phyloP scores from a whole-genome alignment of 257 asterid species.

The Primulina huaijiensis region DNA sequence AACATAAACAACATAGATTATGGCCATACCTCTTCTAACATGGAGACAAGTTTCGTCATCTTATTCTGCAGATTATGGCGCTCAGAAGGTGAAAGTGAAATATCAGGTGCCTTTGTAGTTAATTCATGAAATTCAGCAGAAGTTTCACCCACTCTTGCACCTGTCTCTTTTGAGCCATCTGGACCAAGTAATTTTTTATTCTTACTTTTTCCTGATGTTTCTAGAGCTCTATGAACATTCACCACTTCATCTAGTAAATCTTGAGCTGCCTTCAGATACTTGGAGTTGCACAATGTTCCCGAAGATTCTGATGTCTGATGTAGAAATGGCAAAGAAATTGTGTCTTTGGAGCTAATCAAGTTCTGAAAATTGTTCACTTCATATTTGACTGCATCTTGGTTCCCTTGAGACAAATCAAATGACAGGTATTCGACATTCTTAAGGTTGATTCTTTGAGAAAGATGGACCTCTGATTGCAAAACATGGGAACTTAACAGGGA shows the following conservation, averaged over 20 bases:
- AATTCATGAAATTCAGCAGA: conserved; percentile 35
- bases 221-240: conserved; percentile 41
- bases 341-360: conserved; percentile 32
- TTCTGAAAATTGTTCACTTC: conserved; percentile 27
- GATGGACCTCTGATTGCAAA: conserved; percentile 32
- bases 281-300: conserved; percentile 41
- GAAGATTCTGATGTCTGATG: conserved; percentile 29
- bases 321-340: conserved; percentile 28
- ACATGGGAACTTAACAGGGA: conserved; percentile 37
- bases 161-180: conserved; percentile 32
- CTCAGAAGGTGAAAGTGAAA: conserved; percentile 52
- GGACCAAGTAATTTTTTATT: conserved; percentile 28
- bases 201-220: conserved; percentile 28
- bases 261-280: conserved; percentile 59
- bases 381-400: conserved; percentile 22
- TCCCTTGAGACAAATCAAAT: conserved; percentile 41
- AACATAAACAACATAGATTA: neutral
- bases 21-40: conserved; percentile 59
- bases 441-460: conserved; percentile 31
- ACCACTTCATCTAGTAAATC: conserved; percentile 63
- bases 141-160: conserved; percentile 29
- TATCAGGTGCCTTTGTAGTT: conserved; percentile 29
- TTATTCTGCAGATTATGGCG: conserved; percentile 56
- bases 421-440: conserved; percentile 51
- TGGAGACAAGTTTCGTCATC: conserved; percentile 49